A percentile compares a stretch with the other conserved stretches of the same genome.
Conservation (phyloP, 768 basidiomycete species). For the Cystoderma amianthinum region DNA sequence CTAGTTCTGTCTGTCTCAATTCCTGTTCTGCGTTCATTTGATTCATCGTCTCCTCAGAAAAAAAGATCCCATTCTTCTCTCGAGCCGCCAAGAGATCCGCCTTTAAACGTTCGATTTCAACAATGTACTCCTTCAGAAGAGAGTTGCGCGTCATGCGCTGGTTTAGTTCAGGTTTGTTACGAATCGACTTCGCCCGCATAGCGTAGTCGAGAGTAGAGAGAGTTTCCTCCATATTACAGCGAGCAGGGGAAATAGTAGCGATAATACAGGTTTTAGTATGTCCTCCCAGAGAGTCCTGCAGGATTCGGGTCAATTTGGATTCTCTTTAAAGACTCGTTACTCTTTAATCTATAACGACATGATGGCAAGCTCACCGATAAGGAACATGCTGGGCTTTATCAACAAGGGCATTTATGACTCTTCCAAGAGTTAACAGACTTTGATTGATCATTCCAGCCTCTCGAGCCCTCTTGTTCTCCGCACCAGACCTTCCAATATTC, state of each 20-base stretch:
- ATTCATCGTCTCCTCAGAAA: conserved; percentile 87
- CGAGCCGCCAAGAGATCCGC: conserved; percentile 85
- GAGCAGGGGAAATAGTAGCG: conserved; percentile 91
- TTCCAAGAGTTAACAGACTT: conserved; percentile 90
- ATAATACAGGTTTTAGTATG: conserved; percentile 97
- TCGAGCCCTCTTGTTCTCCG: conserved; percentile 88
- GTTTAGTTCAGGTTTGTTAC: conserved; percentile 93
- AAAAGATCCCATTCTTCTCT: conserved; percentile 94
- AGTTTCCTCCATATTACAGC: conserved; percentile 94
- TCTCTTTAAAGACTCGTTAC: conserved; percentile 43
- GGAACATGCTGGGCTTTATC: conserved; percentile 90
- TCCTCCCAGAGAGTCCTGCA: conserved; percentile 99
- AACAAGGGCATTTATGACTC: conserved; percentile 94
- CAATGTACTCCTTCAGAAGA: conserved; percentile 88
- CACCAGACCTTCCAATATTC: conserved; percentile 93
- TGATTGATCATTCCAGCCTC: conserved; percentile 99
- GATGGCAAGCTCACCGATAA: conserved; percentile 57
- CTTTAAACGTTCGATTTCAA: conserved; percentile 90
- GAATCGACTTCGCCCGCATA: conserved; percentile 89
- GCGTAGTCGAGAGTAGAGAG: conserved; percentile 97
- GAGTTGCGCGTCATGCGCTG: conserved; percentile 90
- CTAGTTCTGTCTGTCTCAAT: conserved; percentile 65
- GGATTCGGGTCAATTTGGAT: conserved; percentile 92
- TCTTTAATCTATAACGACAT: neutral
- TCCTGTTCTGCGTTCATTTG: conserved; percentile 77